Evolutionary conservation across 169 alveolate genomes (phyloP), one percentile per base, ranked within the genome.

Genomic region (Plasmodium chabaudi): DNA sequence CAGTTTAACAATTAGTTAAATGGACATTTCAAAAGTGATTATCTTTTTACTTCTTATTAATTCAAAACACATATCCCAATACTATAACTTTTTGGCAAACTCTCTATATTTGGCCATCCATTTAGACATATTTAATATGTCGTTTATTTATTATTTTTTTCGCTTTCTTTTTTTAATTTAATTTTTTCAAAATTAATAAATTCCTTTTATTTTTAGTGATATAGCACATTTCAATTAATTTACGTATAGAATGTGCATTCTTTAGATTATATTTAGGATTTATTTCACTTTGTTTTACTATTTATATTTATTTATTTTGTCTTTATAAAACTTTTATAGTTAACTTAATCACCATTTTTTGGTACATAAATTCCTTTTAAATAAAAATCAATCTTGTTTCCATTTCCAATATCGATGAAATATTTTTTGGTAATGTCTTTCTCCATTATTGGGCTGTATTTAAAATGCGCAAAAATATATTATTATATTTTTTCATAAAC

Each of bases 281-380:
- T 34, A 34, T 19, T 75, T 75, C 19, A 15, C 46, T 59, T 19
- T 56, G 10, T 63, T 34, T 19, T 17, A 47, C 60, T 42, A 6
- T 34, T 34, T 34, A 6, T 34, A 34, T 34, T 34, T 34, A 34
- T 79, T 57, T 79, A 55, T 79, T 79, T 53, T 79, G 25, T 53
- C 72, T 21, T 64, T 60, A 68, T 60, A 42, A 55, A 53, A 6
- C 27, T 51, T 65, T 79, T 65, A 67, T 13, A 39, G 15, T 61
- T 67, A 42, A 47, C 56, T 60, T 59, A 60, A 23, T 74, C 59
- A 49, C 44, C 61, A 79, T 79, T 67, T 46, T 65, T 79, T 79
- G 72, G 68, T 67, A 42, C 21, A 79, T 79, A 79, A 79, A 65
- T 47, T 65, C 82, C 89, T 70, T 79, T 79, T 79, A 79, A 79